Base-by-base conservation (phyloP, 2,329 filamentous ascomycete genomes). In the Fonsecaea nubica region DNA sequence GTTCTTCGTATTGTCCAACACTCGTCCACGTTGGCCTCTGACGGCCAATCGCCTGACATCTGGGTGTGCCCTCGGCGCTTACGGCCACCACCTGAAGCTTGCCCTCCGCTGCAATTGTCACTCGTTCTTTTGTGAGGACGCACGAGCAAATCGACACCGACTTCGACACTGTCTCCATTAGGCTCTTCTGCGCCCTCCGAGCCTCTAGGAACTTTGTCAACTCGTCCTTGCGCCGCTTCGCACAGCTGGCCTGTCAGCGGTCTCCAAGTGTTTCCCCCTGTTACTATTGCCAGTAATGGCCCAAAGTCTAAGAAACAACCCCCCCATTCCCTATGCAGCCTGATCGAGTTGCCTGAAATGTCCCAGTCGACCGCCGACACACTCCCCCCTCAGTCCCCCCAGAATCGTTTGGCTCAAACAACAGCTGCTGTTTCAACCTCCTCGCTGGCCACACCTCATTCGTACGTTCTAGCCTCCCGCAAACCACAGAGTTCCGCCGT, bases 171-270 rank as follows among this genome's bases (percentile, higher is more conserved):
- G 15, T 59, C 53, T 40, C 45, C 53, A 60, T 64, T 63, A 58
- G 60, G 62, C 63, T 54, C 36, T 63, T 48, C 36, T 55, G 66
- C 60, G 63, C 35, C 15, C 50, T 58, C 63, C 32, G 38, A 59
- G 40, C 56, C 54, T 64, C 40, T 55, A 21, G 60, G 54, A 56
- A 45, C 56, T 40, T 33, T 62, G 25, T 50, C 52, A 38, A 54
- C 10, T 64, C 48, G 18, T 63, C 55, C 54, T 56, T 40, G 42
- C 56, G 56, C 64, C 60, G 67, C 65, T 32, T 42, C 57, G 57
- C 60, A 58, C 68, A 64, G 66, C 70, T 70, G 68, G 70, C 62
- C 70, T 72, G 70, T 64, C 65, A 66, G 66, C 62, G 66, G 52
- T 50, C 56, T 56, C 63, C 69, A 68, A 64, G 66, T 69, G 69